Evolutionary conservation across 345 rosid genomes (phyloP), one percentile per base, ranked within the genome.

Genomic region (Murraya paniculata): DNA sequence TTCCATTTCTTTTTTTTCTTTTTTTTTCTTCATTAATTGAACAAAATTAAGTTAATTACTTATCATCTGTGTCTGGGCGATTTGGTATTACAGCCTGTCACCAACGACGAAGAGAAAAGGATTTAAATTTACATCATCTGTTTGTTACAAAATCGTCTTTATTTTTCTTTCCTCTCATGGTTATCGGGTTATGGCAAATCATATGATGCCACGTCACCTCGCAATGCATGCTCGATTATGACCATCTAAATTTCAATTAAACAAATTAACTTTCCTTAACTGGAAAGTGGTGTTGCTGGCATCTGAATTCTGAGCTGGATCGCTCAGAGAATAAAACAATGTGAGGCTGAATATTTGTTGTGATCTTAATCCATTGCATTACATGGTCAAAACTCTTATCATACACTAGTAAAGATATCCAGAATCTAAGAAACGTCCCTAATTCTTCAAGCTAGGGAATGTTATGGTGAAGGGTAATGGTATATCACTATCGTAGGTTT

Each of bases 1-100:
- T 45, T 45, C 50, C 22, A 53, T 53, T 53, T 53, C 7, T 5
- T 53, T 1, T 5, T 53, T 53, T 53, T 53, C 7, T 5, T 53
- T 1, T 5, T 53, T 53, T 53, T 18, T 18, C 0, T 7, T 18
- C 22, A 53, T 53, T 33, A 64, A 33, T 9, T 59, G 36, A 24
- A 36, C 66, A 18, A 62, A 64, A 16, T 14, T 27, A 21, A 61
- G 11, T 38, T 39, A 41, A 68, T 60, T 59, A 9, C 0, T 72
- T n/a, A 45, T 1, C 50, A 13, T 45, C 50, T 45, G 18, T 13
- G 5, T 3, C 5, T 13, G 50, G 0, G 50, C 13, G 50, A 4
- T 73, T 35, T 38, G 56, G 55, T 58, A 73, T 73, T 64, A 64
- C 78, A 75, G 68, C 70, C 70, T 75, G 78, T 75, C 78, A 13